These are phyloP conservation scores for Penicillium brevicompactum DNA, from an alignment of 2,329 filamentous ascomycete genomes.

Conservation along the genomic window DNA sequence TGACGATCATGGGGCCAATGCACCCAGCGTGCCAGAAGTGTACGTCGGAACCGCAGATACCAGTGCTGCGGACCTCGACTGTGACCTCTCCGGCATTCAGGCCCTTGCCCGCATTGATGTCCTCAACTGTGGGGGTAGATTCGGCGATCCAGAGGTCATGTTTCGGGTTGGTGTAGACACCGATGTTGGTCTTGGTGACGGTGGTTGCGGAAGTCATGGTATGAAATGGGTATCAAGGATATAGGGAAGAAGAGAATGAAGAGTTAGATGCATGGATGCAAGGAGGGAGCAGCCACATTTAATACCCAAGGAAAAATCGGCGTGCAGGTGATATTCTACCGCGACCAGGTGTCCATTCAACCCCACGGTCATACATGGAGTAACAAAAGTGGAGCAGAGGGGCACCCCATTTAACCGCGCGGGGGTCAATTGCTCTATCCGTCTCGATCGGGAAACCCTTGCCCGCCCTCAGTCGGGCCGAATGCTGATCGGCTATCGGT, in stretches of 20 bases:
- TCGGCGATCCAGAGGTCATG: constrained; percentile 90
- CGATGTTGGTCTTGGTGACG: constrained; percentile 81
- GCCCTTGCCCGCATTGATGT: constrained; percentile 66
- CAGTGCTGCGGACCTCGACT: constrained; percentile 86
- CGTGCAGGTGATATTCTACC: constrained; percentile 4
- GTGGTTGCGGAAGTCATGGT: constrained; percentile 35
- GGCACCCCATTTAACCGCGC: constrained; percentile 25
- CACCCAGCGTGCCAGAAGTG: constrained; percentile 97
- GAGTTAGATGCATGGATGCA: constrained; percentile 11
- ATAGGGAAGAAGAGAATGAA: constrained; percentile 2
- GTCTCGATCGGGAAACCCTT: constrained; percentile 8
- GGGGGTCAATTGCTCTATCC: constrained; percentile 14
- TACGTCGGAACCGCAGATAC: constrained; percentile 94
- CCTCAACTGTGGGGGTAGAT: constrained; percentile 73
- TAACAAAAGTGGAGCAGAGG: constrained; percentile 22
- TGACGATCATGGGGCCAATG: constrained; percentile 95
- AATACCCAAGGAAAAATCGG: constrained; percentile 3
- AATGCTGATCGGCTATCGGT: constrained; percentile 22
- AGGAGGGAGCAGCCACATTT: constrained; percentile 16
- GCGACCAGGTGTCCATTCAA: constrained; percentile 4
- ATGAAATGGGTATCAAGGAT: constrained; percentile 5
- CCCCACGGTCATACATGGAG: constrained; percentile 13
- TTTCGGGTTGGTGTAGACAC: constrained; percentile 90
- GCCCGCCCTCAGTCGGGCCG: constrained; percentile 15
- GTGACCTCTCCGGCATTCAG: constrained; percentile 84